A percentile compares a stretch with the other conserved stretches of the same genome.
phyloP scores from a whole-genome alignment of 768 basidiomycete species.

The Russula virescens region DNA sequence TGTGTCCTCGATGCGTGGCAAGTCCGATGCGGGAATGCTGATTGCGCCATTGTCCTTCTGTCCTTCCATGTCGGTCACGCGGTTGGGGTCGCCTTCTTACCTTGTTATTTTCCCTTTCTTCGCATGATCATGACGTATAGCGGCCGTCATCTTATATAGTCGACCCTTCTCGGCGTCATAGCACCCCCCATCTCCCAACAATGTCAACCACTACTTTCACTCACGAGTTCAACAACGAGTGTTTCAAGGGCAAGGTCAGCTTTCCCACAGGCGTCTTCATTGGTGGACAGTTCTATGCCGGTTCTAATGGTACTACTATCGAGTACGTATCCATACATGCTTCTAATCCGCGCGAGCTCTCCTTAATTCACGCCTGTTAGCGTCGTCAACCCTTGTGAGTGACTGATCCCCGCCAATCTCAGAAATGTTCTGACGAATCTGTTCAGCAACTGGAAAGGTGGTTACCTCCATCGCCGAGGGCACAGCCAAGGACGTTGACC shows the following conservation, averaged over 20 bases:
- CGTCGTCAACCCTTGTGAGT: conserved; percentile 51
- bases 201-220: too few species aligned
- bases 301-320: conserved; percentile 52
- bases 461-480: conserved; percentile 55
- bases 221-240: too few species aligned
- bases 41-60: too few species aligned
- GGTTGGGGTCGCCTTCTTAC: too few species aligned
- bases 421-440: background rate
- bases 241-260: conserved; percentile 30
- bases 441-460: conserved; percentile 46
- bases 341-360: background rate
- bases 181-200: too few species aligned
- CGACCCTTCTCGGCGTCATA: too few species aligned
- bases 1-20: too few species aligned
- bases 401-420: background rate
- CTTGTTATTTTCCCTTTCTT: too few species aligned
- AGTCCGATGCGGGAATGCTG: too few species aligned
- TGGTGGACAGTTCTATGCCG: conserved; percentile 58
- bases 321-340: conserved; percentile 43
- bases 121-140: too few species aligned
- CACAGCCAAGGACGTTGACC: conserved; percentile 65
- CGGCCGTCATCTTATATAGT: too few species aligned
- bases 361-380: conserved; percentile 29
- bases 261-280: conserved; percentile 70
- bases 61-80: too few species aligned